Conservation (phyloP, 768 basidiomycete genomes). For the Pleurotus tuoliensis region DNA sequence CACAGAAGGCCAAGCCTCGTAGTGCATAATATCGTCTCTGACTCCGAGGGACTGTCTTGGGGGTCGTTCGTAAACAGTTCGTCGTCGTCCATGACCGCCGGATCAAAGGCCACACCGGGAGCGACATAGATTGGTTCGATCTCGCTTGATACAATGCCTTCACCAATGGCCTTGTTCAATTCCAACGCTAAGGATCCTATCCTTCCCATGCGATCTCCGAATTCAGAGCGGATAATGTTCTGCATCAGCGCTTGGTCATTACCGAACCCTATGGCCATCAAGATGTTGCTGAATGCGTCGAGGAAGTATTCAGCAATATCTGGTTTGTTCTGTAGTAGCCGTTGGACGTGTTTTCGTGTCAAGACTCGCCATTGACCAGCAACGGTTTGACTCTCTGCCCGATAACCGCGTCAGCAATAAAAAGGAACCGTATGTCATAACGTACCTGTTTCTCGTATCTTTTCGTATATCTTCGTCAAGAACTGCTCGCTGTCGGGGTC, state of each 20-base stretch:
- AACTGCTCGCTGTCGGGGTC: slow-evolving; percentile 43
- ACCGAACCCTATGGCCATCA: slow-evolving; percentile 35
- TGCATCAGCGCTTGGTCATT: slow-evolving; percentile 26
- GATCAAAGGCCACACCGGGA: slow-evolving; percentile 38
- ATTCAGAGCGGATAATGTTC: slow-evolving; percentile 36
- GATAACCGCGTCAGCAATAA: not conserved
- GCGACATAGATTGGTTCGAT: slow-evolving; percentile 45
- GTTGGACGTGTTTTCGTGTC: slow-evolving; percentile 43
- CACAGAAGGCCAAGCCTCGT: slow-evolving; percentile 50
- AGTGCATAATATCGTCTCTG: slow-evolving; percentile 46
- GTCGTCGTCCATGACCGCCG: slow-evolving; percentile 39
- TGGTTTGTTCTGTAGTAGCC: slow-evolving; percentile 26
- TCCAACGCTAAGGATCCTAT: slow-evolving; percentile 43
- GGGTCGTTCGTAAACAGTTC: slow-evolving; percentile 12
- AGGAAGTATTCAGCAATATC: slow-evolving; percentile 30
- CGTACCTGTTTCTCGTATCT: slow-evolving; percentile 40
- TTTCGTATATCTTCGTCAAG: slow-evolving; percentile 37
- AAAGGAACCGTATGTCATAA: not conserved
- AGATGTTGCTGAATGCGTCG: slow-evolving; percentile 38
- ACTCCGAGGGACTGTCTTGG: slow-evolving; percentile 12
- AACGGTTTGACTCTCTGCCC: slow-evolving; percentile 44
- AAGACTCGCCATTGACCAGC: slow-evolving; percentile 56
- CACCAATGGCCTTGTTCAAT: slow-evolving; percentile 55
- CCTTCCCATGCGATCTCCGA: slow-evolving; percentile 36
- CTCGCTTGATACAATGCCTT: slow-evolving; percentile 55